Conservation (phyloP, 352 stramenopile species). For the Pythium apleroticum region DNA sequence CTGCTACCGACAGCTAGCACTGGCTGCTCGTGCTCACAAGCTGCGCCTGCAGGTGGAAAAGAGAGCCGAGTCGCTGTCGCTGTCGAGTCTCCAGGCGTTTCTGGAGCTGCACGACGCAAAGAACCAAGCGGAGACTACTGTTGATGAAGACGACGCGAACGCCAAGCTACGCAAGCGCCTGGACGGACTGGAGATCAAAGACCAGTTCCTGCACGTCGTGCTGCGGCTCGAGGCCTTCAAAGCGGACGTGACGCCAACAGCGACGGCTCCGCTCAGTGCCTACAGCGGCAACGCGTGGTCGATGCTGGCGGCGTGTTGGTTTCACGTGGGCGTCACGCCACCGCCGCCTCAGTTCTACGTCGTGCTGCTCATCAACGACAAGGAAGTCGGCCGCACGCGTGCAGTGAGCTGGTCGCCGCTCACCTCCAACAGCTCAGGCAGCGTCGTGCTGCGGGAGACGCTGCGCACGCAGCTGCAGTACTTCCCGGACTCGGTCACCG, state of each 20-base stretch:
- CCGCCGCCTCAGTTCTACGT: constrained; percentile 17
- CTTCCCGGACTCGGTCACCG: constrained; percentile 48
- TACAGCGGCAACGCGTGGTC: background rate
- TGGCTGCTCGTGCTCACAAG: constrained; percentile 3
- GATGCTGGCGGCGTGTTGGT: constrained; percentile 6
- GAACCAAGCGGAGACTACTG: background rate
- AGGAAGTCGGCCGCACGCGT: constrained; percentile 26
- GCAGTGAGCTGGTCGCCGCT: constrained; percentile 16
- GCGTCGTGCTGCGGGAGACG: constrained; percentile 48
- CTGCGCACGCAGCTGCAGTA: constrained; percentile 46
- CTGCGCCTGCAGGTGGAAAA: constrained; percentile 24
- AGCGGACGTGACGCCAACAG: background rate
- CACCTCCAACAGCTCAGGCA: constrained; percentile 1
- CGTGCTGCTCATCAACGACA: constrained; percentile 33
- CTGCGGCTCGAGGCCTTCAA: constrained; percentile 21
- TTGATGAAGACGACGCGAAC: background rate
- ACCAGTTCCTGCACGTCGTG: constrained; percentile 34
- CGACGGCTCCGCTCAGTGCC: background rate
- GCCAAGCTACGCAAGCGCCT: constrained; percentile 30
- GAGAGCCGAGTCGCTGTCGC: constrained; percentile 34
- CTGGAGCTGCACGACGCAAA: constrained; percentile 33
- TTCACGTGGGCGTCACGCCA: background rate
- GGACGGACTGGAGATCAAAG: constrained; percentile 36
- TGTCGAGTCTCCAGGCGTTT: constrained; percentile 41
- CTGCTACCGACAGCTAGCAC: constrained; percentile 25